phyloP scores from a whole-genome alignment of 768 basidiomycete species.

The Xerocomellus intermedius region DNA sequence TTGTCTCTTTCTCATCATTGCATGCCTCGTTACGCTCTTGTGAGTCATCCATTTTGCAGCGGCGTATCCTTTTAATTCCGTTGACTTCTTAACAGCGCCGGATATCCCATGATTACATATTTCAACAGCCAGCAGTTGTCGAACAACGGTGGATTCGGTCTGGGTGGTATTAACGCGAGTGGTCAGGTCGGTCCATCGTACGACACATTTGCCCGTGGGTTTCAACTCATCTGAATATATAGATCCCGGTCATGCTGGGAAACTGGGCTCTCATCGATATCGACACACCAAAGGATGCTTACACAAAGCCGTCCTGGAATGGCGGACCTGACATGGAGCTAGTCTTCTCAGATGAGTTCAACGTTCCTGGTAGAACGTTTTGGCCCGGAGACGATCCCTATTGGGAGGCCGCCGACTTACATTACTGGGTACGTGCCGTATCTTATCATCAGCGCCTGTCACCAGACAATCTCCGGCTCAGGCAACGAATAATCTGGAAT shows the following conservation, averaged over 20 bases:
- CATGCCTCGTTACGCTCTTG: conserved; percentile 56
- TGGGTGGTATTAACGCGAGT: conserved; percentile 72
- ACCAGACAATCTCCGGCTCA: conserved; percentile 26
- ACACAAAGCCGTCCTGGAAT: conserved; percentile 51
- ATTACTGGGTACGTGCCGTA: conserved; percentile 39
- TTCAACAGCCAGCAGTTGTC: conserved; percentile 31
- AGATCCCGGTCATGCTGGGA: conserved; percentile 58
- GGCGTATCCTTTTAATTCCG: background rate
- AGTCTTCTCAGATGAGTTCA: conserved; percentile 83
- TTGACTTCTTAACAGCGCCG: conserved; percentile 32
- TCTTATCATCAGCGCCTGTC: conserved; percentile 27
- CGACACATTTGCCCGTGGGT: background rate
- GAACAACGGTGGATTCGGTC: conserved; percentile 47
- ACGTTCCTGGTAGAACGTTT: conserved; percentile 70
- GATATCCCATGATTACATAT: conserved; percentile 43
- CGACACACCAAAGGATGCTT: conserved; percentile 57
- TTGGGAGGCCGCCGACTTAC: conserved; percentile 60
- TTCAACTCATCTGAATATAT: background rate
- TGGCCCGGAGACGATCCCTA: conserved; percentile 85
- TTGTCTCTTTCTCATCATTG: conserved; percentile 57
- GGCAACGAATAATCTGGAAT: conserved; percentile 54
- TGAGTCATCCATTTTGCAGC: conserved; percentile 33
- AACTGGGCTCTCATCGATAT: conserved; percentile 58
- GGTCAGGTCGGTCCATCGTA: conserved; percentile 53
- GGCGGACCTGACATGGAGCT: conserved; percentile 57